Conservation (phyloP, 164 flowering plant genomes). For the Vitis rupestris region DNA sequence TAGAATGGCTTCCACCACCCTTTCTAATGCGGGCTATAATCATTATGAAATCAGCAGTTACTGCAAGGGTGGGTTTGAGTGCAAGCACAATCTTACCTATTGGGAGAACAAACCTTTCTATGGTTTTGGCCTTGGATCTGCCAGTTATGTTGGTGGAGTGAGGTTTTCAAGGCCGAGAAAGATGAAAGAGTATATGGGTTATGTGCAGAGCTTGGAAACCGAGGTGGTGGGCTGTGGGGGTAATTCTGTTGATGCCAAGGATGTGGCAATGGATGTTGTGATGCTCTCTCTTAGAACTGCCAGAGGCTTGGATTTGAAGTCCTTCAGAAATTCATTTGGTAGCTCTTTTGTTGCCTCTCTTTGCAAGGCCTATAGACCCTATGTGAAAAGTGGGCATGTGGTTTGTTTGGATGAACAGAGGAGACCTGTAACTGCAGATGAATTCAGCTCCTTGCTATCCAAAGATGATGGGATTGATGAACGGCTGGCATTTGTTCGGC, state of each 20-base stretch:
- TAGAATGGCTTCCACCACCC: constrained; percentile 61
- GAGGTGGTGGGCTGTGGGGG: constrained; percentile 26
- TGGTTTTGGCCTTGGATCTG: constrained; percentile 88
- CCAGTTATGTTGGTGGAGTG: constrained; percentile 62
- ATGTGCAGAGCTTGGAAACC: constrained; percentile 61
- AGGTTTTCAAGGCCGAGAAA: constrained; percentile 86
- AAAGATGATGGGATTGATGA: constrained; percentile 22
- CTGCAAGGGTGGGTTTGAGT: constrained; percentile 62
- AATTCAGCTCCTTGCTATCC: constrained; percentile 28
- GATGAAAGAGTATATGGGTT: constrained; percentile 59
- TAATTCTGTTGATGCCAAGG: constrained; percentile 35
- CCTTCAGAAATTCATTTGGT: constrained; percentile 64
- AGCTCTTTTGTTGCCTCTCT: constrained; percentile 38
- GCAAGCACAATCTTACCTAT: constrained; percentile 82
- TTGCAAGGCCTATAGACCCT: constrained; percentile 54
- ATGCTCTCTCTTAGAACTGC: constrained; percentile 89
- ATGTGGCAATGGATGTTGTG: constrained; percentile 69
- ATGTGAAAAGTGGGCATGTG: constrained; percentile 81
- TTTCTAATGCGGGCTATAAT: constrained; percentile 59
- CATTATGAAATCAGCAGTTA: constrained; percentile 95
- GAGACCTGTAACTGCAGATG: constrained; percentile 36
- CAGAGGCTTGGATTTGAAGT: constrained; percentile 64
- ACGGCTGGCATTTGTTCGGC: constrained; percentile 45
- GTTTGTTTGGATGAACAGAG: constrained; percentile 60
- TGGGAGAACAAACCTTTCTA: constrained; percentile 82